Base-by-base conservation (phyloP, 169 alveolate genomes). In the Eimeria sp. region DNA sequence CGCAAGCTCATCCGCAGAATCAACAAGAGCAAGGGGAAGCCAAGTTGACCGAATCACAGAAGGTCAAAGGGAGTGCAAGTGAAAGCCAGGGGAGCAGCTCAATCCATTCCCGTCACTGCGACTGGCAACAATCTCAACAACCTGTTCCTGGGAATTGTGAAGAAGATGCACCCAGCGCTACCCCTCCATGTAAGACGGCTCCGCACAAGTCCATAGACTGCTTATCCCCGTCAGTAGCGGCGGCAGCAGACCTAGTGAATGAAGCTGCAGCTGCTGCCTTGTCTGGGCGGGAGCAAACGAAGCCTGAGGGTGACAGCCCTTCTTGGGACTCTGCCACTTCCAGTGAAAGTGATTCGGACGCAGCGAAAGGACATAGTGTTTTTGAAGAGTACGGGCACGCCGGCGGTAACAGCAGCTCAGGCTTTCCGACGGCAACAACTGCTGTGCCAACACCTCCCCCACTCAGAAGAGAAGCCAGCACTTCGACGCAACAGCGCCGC, bases 361-460 rank as follows among this genome's bases (percentile, higher is more conserved):
- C 61, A 11, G 22, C 88, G 14, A 78, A 78, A 11, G 70, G 70
- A 49, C 49, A 51, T 3, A 11, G 0, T 78, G 67, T n/a, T 47
- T 78, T 43, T 78, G 61, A 43, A 47, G 87, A 20, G 65, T 76
- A 45, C 40, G 87, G 27, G 45, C 65, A 78, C 61, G 25, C 43
- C 18, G 14, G 82, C 43, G 67, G 65, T 70, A 80, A 51, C 76
- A 54, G 27, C 78, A 87, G 83, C 45, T n/a, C 82, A 72, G 93
- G 83, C 25, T 63, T 30, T 27, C 65, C 93, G 30, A 87, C 93
- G 54, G 80, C 93, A 63, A 40, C 93, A 40, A 87, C 83, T 14
- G 73, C 82, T n/a, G 93, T 87, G 54, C 82, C 93, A 45, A 87
- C 65, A n/a, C 93, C 93, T 34, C 93, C 83, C 25, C 93, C 65